Conservation (phyloP, 768 basidiomycete species). For the Auriculariales sp. region DNA sequence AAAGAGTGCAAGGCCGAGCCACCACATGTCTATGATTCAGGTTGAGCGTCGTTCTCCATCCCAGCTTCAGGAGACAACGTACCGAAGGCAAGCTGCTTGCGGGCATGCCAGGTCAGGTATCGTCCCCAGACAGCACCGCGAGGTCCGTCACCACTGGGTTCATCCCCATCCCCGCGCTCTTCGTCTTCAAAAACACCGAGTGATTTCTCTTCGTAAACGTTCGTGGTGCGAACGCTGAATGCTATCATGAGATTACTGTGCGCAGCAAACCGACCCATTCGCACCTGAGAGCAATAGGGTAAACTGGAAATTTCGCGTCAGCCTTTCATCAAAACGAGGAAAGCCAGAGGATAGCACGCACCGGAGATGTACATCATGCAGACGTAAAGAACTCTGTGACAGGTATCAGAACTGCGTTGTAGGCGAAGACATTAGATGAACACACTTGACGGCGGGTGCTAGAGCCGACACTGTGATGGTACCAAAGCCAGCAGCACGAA, state of each 20-base stretch:
- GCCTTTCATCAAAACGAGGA: not conserved
- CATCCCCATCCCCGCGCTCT: conserved; percentile 34
- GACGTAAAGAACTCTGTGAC: conserved; percentile 59
- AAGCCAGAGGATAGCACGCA: conserved; percentile 33
- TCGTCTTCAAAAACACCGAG: conserved; percentile 58
- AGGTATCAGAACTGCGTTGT: not conserved
- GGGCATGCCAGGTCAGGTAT: conserved; percentile 69
- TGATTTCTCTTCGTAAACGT: conserved; percentile 82
- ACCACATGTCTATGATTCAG: conserved; percentile 73
- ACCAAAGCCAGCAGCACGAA: conserved; percentile 77
- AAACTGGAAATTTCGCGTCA: conserved; percentile 19
- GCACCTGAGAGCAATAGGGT: conserved; percentile 71
- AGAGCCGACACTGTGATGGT: conserved; percentile 59
- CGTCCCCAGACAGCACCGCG: conserved; percentile 57
- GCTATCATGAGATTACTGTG: not conserved
- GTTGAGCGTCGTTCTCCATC: not conserved
- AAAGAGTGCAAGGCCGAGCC: conserved; percentile 75
- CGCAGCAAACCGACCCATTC: conserved; percentile 6
- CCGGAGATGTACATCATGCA: conserved; percentile 90
- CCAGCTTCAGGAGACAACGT: not conserved
- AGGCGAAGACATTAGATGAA: conserved; percentile 8
- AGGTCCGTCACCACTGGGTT: conserved; percentile 28
- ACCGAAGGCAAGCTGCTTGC: conserved; percentile 87
- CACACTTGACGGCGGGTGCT: conserved; percentile 81
- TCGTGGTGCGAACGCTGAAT: conserved; percentile 76